Percentiles rank a stretch among this genome's conserved stretches.
Conservation (phyloP, 371 early-diverging fungal species). For the Dinochytrium kinnereticum region DNA sequence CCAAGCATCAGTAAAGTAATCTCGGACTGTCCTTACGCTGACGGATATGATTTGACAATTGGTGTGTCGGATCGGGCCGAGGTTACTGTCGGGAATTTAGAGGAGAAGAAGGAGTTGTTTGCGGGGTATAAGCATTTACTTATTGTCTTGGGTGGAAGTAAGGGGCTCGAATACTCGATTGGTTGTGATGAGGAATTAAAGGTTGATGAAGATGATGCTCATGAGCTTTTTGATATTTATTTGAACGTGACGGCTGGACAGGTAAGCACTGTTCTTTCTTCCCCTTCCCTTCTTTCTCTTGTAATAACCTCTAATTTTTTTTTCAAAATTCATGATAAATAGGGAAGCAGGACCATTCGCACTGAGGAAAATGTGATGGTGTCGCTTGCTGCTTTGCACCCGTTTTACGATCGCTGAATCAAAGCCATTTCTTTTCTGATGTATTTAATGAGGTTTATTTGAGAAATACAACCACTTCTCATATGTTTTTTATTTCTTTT, state of each 20-base stretch:
- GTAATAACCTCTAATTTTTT: background rate
- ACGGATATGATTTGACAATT: constrained; percentile 72
- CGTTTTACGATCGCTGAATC: constrained; percentile 7
- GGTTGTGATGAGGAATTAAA: constrained; percentile 72
- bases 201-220: constrained; percentile 65
- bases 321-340: too few relatives aligned
- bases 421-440: too few relatives aligned
- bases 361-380: constrained; percentile 64
- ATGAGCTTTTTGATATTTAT: constrained; percentile 68
- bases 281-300: background rate
- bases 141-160: constrained; percentile 73
- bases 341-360: constrained; percentile 70
- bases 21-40: constrained; percentile 65
- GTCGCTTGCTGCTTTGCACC: constrained; percentile 24
- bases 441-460: too few relatives aligned
- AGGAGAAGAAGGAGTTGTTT: constrained; percentile 27
- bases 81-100: constrained; percentile 25
- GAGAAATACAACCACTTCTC: too few relatives aligned
- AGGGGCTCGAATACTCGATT: constrained; percentile 71
- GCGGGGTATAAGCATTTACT: constrained; percentile 62
- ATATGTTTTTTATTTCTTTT: too few relatives aligned
- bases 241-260: constrained; percentile 54
- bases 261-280: background rate
- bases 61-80: constrained; percentile 70
- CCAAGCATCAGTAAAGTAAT: constrained; percentile 66